phyloP scores from a whole-genome alignment of 2,329 filamentous ascomycete genomes.

The Aspergillus clavatus region DNA sequence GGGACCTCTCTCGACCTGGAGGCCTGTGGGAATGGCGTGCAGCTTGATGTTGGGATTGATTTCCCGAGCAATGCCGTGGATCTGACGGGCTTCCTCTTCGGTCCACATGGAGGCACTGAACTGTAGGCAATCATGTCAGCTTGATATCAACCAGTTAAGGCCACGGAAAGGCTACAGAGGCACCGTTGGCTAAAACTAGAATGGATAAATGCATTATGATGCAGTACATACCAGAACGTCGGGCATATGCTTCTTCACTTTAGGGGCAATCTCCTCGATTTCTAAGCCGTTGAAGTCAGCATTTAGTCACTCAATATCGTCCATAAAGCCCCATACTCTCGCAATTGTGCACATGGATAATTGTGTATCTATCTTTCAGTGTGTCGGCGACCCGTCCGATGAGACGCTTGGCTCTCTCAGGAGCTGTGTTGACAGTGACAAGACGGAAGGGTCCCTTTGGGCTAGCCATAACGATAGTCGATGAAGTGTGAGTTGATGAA shows the following conservation, averaged over 20 bases:
- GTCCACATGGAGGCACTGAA: constrained; percentile 61
- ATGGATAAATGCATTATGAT: neutral
- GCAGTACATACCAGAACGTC: constrained; percentile 50
- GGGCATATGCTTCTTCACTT: constrained; percentile 50
- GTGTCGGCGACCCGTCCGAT: constrained; percentile 58
- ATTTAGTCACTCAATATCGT: neutral
- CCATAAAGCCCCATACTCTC: constrained; percentile 46
- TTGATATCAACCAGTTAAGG: no score
- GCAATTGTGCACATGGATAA: constrained; percentile 59
- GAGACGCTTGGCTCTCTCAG: constrained; percentile 59
- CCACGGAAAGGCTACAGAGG: neutral
- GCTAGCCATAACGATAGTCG: constrained; percentile 22
- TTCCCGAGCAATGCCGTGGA: constrained; percentile 35
- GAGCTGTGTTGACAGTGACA: constrained; percentile 64
- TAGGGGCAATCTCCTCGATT: constrained; percentile 53
- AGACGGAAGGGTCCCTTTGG: constrained; percentile 57
- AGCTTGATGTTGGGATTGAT: constrained; percentile 39
- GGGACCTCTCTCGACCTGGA: constrained; percentile 41
- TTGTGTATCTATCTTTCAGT: constrained; percentile 60
- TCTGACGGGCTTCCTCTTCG: constrained; percentile 34
- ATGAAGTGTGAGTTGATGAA: neutral
- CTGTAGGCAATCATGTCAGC: constrained; percentile 31
- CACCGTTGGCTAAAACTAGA: constrained; percentile 10
- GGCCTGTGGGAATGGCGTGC: constrained; percentile 39
- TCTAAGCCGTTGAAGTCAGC: constrained; percentile 16